Percentiles rank a stretch among this genome's conserved stretches.
These are phyloP conservation scores for Dipodascopsis tothii DNA, from an alignment of 805 yeast genomes.

Conservation along the genomic window DNA sequence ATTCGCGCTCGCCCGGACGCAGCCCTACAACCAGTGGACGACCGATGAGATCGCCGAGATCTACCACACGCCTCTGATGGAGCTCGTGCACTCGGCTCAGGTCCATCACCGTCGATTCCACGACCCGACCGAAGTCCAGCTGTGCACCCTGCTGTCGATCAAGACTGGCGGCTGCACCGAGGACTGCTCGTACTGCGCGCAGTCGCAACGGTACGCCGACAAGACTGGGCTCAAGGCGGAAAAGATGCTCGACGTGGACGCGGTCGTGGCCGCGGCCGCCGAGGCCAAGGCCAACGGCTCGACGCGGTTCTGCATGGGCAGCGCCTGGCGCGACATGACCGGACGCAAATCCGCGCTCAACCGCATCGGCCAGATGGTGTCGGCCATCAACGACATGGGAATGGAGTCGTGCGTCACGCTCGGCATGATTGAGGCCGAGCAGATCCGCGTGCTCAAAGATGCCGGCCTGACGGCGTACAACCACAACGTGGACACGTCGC, in stretches of 20 bases:
- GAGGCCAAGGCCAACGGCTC: conserved; percentile 63
- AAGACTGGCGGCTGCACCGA: conserved; percentile 79
- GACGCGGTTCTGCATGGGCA: conserved; percentile 77
- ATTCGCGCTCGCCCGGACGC: no score
- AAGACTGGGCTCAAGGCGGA: conserved; percentile 72
- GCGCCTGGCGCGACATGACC: conserved; percentile 81
- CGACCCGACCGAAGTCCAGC: conserved; percentile 61
- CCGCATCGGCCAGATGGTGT: conserved; percentile 58
- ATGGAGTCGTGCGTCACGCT: conserved; percentile 75
- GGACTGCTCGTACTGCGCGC: conserved; percentile 77
- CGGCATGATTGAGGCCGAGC: conserved; percentile 67
- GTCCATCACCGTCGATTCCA: conserved; percentile 58
- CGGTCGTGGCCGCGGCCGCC: conserved; percentile 56
- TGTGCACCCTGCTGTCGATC: conserved; percentile 67
- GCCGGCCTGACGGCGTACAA: conserved; percentile 76
- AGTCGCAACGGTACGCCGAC: conserved; percentile 56
- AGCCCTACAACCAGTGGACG: conserved; percentile 48
- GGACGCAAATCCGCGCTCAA: conserved; percentile 65
- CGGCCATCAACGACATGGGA: conserved; percentile 53
- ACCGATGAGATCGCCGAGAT: conserved; percentile 51
- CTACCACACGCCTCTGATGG: conserved; percentile 59
- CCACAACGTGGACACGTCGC: conserved; percentile 72
- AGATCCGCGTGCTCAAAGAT: conserved; percentile 50
- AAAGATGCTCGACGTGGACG: conserved; percentile 51
- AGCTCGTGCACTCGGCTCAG: conserved; percentile 40